These are phyloP conservation scores for Trichaptum fuscoviolaceum DNA, from an alignment of 768 basidiomycete species.

Conservation along the genomic window DNA sequence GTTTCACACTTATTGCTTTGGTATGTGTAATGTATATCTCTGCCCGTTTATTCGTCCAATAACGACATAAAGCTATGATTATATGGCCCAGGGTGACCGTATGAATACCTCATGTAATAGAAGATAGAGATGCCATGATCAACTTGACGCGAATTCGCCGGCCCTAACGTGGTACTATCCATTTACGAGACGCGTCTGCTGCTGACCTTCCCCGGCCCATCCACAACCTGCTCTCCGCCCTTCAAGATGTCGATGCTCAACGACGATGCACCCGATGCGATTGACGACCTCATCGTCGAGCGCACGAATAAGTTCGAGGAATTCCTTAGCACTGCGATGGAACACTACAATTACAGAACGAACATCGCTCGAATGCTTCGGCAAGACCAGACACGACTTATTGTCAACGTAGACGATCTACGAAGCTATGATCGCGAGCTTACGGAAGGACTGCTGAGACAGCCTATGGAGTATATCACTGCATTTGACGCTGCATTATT, in stretches of 20 bases:
- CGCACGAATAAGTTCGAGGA: constrained; percentile 77
- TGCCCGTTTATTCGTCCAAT: background rate
- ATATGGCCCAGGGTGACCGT: no score
- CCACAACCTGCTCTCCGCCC: background rate
- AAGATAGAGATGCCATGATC: no score
- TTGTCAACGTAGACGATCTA: constrained; percentile 94
- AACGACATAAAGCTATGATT: background rate
- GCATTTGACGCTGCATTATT: constrained; percentile 85
- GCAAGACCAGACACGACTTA: constrained; percentile 77
- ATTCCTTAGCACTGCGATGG: constrained; percentile 67
- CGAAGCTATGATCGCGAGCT: constrained; percentile 88
- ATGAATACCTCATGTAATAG: no score
- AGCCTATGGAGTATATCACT: constrained; percentile 80
- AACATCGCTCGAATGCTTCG: constrained; percentile 81
- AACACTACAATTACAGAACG: constrained; percentile 77
- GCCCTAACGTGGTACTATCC: background rate
- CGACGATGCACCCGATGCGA: constrained; percentile 45
- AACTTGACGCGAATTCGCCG: background rate
- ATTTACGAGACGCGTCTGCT: background rate
- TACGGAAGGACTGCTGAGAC: constrained; percentile 82
- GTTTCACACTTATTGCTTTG: background rate
- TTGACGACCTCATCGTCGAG: constrained; percentile 71
- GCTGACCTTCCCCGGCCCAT: no score
- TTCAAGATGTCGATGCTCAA: constrained; percentile 24
- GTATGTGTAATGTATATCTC: background rate